A percentile compares a stretch with the other conserved stretches of the same genome.
phyloP scores from a whole-genome alignment of 306 rosid species.

The Abrus precatorius region DNA sequence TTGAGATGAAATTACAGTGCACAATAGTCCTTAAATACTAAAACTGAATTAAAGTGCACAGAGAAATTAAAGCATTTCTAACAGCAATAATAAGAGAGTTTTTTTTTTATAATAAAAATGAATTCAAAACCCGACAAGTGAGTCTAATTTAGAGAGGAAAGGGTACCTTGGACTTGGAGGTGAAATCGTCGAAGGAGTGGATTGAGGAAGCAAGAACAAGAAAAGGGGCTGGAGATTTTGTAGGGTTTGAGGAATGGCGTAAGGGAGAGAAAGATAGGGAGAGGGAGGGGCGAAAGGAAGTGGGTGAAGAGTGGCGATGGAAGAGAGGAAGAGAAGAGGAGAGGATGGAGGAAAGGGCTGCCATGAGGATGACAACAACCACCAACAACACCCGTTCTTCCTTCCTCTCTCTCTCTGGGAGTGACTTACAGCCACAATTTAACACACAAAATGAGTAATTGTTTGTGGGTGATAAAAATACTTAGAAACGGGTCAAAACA shows the following conservation, averaged over 20 bases:
- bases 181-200: constrained; percentile 63
- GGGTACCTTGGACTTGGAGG: constrained; percentile 65
- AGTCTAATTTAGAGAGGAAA: not conserved
- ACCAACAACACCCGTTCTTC: constrained; percentile 48
- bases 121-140: not conserved
- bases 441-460: not conserved
- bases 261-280: constrained; percentile 41
- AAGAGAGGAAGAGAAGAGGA: constrained; percentile 57
- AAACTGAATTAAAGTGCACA: not conserved
- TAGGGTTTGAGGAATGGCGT: constrained; percentile 22
- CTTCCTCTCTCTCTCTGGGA: constrained; percentile 4
- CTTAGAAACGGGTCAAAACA: not conserved
- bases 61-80: not conserved
- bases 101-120: not conserved
- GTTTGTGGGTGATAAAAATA: constrained; percentile 13
- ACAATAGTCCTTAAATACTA: constrained; percentile 18
- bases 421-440: constrained; percentile 46
- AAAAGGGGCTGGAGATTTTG: constrained; percentile 51
- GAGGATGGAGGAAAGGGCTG: constrained; percentile 77
- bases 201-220: constrained; percentile 64
- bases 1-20: not conserved
- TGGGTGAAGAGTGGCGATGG: constrained; percentile 46
- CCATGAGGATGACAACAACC: constrained; percentile 61
- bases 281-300: constrained; percentile 23
- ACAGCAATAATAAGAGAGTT: not conserved